Base-by-base conservation (phyloP, 495 filamentous ascomycete genomes). In the Xylaria intraflava region DNA sequence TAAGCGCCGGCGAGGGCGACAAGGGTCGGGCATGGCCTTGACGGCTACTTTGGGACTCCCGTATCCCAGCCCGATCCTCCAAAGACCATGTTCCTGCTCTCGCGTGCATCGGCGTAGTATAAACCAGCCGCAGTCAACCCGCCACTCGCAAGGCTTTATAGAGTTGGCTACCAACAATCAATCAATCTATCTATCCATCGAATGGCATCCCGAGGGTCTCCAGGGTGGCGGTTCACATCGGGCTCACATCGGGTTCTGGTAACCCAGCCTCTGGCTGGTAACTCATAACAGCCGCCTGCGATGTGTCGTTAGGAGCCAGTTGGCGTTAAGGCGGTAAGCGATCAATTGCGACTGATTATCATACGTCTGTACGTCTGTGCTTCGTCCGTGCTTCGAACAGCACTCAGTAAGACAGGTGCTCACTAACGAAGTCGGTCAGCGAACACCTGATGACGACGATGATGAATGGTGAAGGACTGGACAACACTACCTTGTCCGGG, bases 1-100 rank as follows among this genome's bases (percentile, higher is more conserved):
- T 66, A 66, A 66, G 64, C 64, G 64, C 64, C 62, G 55, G 55
- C 35, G 40, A 59, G 17, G 56, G 24, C 40, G 52, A 43, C 52
- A 48, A 27, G 52, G 52, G 52, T 49, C 51, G 43, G 51, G 51
- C 46, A 33, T 46, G 42, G 27, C 42, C 51, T 36, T 23, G 51
- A 53, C 51, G 51, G 41, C 51, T 53, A 44, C 39, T 31, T 40
- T 46, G 29, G 5, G 29, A 30, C 29, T 30, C 29, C 47, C 27
- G 43, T 0, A 27, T 12, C 14, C 42, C 41, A 53, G 51, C 51
- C 51, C 42, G 51, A 55, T 55, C 52, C 52, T 45, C 47, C 51
- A 4, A 45, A 39, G 10, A 43, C 41, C 12, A 11, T 24, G 14
- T 10, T 43, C 11, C 41, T 12, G 20, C 17, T 39, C 31, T 36